These are phyloP conservation scores for Didymella arachidicola DNA, from an alignment of 2,329 filamentous ascomycete species.

Conservation along the genomic window DNA sequence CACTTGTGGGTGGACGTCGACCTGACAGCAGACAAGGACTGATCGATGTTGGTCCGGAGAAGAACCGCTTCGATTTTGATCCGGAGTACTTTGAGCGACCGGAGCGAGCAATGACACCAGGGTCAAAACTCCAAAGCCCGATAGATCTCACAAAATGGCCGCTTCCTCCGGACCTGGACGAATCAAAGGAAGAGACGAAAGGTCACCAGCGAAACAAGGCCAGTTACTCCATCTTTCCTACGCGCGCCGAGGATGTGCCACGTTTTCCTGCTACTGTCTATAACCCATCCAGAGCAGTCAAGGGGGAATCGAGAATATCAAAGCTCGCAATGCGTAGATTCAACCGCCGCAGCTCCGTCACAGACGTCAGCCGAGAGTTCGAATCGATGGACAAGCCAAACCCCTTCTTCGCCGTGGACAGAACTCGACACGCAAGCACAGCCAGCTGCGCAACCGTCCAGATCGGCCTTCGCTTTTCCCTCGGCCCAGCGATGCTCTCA, in stretches of 20 bases:
- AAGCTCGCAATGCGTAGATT: constrained; percentile 46
- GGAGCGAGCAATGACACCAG: constrained; percentile 44
- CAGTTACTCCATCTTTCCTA: constrained; percentile 52
- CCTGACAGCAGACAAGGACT: constrained; percentile 47
- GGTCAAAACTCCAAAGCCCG: constrained; percentile 36
- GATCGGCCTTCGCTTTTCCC: constrained; percentile 73
- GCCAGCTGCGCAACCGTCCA: constrained; percentile 73
- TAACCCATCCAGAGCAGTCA: constrained; percentile 35
- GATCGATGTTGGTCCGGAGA: constrained; percentile 49
- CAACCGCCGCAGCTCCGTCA: constrained; percentile 46
- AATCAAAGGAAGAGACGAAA: constrained; percentile 29
- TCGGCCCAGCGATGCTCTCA: constrained; percentile 49
- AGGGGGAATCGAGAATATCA: constrained; percentile 31
- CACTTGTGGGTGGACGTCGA: constrained; percentile 41
- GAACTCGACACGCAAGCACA: constrained; percentile 55
- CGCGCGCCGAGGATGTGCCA: constrained; percentile 50
- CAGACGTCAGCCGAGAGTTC: constrained; percentile 50
- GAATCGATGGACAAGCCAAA: constrained; percentile 47
- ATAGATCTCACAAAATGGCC: constrained; percentile 50
- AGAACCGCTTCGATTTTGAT: constrained; percentile 48
- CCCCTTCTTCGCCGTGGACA: constrained; percentile 48
- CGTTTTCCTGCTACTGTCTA: constrained; percentile 52
- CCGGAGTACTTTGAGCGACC: constrained; percentile 44
- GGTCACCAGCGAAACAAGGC: constrained; percentile 39
- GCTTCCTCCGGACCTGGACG: constrained; percentile 41